These are phyloP conservation scores for Solanum clarkiae DNA, from an alignment of 257 asterid genomes.

Conservation along the genomic window DNA sequence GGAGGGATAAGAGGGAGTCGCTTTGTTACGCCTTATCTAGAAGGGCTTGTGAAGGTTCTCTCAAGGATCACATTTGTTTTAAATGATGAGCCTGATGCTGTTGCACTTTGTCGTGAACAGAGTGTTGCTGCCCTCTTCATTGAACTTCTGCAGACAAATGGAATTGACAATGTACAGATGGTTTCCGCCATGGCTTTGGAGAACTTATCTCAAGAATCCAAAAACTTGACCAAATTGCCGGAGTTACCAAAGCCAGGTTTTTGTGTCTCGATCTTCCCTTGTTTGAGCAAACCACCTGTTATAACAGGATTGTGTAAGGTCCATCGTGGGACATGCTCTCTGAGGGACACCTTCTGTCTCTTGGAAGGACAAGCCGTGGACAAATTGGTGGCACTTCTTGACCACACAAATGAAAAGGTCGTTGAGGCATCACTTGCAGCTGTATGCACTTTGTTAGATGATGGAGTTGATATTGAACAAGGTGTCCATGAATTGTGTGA, in stretches of 20 bases:
- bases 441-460: constrained; percentile 65
- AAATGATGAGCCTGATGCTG: constrained; percentile 44
- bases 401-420: constrained; percentile 71
- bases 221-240: constrained; percentile 51
- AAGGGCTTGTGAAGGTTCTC: constrained; percentile 87
- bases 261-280: constrained; percentile 54
- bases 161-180: constrained; percentile 90
- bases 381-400: constrained; percentile 69
- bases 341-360: constrained; percentile 69
- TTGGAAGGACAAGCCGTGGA: constrained; percentile 79
- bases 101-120: constrained; percentile 47
- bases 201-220: constrained; percentile 71
- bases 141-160: constrained; percentile 69
- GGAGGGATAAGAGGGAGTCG: constrained; percentile 74
- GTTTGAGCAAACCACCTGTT: constrained; percentile 50
- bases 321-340: constrained; percentile 62
- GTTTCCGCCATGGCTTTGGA: constrained; percentile 83
- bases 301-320: constrained; percentile 58
- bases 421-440: constrained; percentile 94
- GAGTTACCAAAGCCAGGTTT: constrained; percentile 50
- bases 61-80: constrained; percentile 61
- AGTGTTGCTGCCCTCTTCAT: constrained; percentile 58
- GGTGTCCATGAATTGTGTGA: constrained; percentile 63
- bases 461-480: constrained; percentile 59
- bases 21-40: constrained; percentile 74